These are phyloP conservation scores for Prillingera fragicola DNA, from an alignment of 1,284 basidiomycete species.

Conservation along the genomic window DNA sequence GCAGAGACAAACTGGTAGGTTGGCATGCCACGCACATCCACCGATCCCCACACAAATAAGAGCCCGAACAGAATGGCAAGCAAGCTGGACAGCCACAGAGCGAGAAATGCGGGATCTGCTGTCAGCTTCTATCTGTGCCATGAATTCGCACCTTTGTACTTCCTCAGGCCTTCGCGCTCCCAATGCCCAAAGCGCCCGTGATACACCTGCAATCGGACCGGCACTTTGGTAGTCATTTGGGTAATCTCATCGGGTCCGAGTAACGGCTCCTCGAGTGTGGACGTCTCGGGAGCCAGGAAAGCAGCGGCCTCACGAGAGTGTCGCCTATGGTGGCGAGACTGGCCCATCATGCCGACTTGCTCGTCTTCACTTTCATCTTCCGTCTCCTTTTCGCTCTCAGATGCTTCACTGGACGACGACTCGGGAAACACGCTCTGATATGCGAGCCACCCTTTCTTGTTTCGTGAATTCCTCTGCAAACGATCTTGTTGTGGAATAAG, in stretches of 20 bases:
- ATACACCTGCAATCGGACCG: conserved; percentile 43
- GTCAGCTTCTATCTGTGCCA: background rate
- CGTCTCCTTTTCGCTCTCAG: conserved; percentile 38
- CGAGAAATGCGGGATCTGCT: conserved; percentile 43
- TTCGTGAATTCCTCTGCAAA: conserved; percentile 5
- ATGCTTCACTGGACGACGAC: conserved; percentile 30
- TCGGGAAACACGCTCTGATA: conserved; percentile 48
- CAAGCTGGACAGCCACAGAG: conserved; percentile 40
- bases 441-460: conserved; percentile 46
- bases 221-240: conserved; percentile 22
- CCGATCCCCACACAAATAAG: conserved; percentile 46
- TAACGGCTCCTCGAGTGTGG: conserved; percentile 31
- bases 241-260: conserved; percentile 32
- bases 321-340: conserved; percentile 19
- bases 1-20: no score
- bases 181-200: conserved; percentile 46
- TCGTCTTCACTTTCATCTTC: conserved; percentile 30
- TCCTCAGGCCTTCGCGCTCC: conserved; percentile 42
- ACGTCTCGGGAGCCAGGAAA: conserved; percentile 2
- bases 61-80: conserved; percentile 40
- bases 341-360: conserved; percentile 25
- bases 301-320: no score
- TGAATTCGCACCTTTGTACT: conserved; percentile 48
- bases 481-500: conserved; percentile 8
- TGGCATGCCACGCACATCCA: conserved; percentile 34